Base-by-base conservation (phyloP, 2,329 filamentous ascomycete genomes). In the Biscogniauxia marginata region DNA sequence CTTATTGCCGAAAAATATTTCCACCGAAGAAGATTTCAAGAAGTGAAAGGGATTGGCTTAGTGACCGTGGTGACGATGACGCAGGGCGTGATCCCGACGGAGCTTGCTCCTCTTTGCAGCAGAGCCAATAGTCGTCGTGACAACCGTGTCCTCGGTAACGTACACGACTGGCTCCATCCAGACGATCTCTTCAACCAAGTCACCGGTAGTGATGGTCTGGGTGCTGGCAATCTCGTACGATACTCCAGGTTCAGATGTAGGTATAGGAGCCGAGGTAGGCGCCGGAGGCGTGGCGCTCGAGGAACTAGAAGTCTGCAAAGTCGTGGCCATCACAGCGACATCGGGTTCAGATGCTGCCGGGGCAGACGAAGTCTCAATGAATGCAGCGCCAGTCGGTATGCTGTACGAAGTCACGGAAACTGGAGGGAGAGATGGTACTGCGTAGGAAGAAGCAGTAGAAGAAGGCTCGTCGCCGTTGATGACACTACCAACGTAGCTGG, bases 131-230 rank as follows among this genome's bases (percentile, higher is more conserved):
- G 78, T 78, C 4, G 74, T 68, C 2, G 75, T 76, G 20, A 71
- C 68, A 21, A 75, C 73, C 13, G 73, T 66, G 22, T 75, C 68
- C 53, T 78, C 71, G 0, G 80, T 84, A 16, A 84, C 79, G 51
- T 79, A 84, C 23, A 84, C 77, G 4, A 78, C 65, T 47, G 81
- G 76, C 71, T 85, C 77, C 52, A 82, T 79, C 78, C 81, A 84
- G 11, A 84, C 69, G 20, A 87, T 77, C 72, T 86, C 79, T 59
- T 76, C 77, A 11, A 87, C 80, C 6, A 77, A 63, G 46, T 76
- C 74, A 51, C 77, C 77, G 7, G 73, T 72, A 18, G 83, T 85
- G 48, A 79, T 59, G 58, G 77, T 84, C 62, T 84, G 70, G 4
- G 83, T 87, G 68, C 79, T 81, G 58, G 75, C 68, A 62, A 77